Conservation (phyloP, 1,284 basidiomycete species). For the Coniferiporia sulphurascens region DNA sequence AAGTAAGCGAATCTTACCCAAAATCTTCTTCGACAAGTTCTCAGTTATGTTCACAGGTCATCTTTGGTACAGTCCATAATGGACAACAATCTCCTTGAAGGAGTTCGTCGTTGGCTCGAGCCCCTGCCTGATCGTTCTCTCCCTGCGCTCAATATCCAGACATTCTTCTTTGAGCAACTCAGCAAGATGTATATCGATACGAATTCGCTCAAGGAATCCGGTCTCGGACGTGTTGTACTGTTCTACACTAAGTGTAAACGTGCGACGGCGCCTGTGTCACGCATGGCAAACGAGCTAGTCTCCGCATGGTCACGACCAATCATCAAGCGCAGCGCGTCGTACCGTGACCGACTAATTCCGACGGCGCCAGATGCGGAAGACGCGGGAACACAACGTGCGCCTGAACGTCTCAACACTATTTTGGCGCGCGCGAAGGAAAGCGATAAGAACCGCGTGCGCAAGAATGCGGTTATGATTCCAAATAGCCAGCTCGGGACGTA, state of each 20-base stretch:
- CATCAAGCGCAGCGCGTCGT: conserved; percentile 85
- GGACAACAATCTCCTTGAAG: conserved; percentile 92
- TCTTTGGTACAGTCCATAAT: conserved; percentile 89
- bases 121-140: conserved; percentile 90
- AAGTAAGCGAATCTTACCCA: conserved; percentile 51
- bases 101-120: conserved; percentile 90
- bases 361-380: conserved; percentile 36
- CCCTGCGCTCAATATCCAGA: conserved; percentile 94
- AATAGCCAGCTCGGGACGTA: conserved; percentile 65
- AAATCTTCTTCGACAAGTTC: background rate
- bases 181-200: conserved; percentile 92
- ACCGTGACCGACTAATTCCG: conserved; percentile 70
- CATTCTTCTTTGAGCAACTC: conserved; percentile 83
- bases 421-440: conserved; percentile 62
- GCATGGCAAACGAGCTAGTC: conserved; percentile 83
- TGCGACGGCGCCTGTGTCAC: conserved; percentile 76
- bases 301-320: conserved; percentile 91
- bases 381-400: conserved; percentile 32
- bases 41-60: conserved; percentile 43
- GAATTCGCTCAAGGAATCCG: conserved; percentile 86
- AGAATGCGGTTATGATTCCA: conserved; percentile 77
- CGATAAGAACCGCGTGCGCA: conserved; percentile 62
- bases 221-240: conserved; percentile 86
- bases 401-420: conserved; percentile 62
- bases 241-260: conserved; percentile 96